Base-by-base conservation (phyloP, 495 filamentous ascomycete genomes). In the Neurospora tetraspora region DNA sequence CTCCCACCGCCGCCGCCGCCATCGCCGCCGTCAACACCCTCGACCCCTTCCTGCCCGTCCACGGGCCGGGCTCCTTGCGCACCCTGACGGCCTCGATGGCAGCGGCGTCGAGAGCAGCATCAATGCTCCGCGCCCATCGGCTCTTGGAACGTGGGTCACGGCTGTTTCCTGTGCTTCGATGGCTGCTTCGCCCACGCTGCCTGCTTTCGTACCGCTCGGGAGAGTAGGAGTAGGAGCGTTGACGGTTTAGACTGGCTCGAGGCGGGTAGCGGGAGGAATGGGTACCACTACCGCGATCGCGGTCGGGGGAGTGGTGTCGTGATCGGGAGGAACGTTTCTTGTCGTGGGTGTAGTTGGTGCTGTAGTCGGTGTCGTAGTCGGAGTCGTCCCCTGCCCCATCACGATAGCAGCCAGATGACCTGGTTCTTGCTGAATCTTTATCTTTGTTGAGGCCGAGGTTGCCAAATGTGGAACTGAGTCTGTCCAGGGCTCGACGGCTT, bases 11-110 rank as follows among this genome's bases (percentile, higher is more conserved):
- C 1, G 78, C 83, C 9, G 83, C 82, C 18, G 81, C 82, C 3
- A 84, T n/a, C 5, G 83, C 83, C n/a, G 82, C 83, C n/a, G 83
- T 85, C 12, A 80, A 81, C 4, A 85, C 70, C 42, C 82, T 78
- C 16, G 73, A 73, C 10, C 78, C 80, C 69, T 85, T 85, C 16
- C 78, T 77, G 0, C 82, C 79, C 36, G 70, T 78, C 83, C 83
- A 85, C 4, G 74, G 73, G 0, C 83, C 83, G 1, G 83, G 82
- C 31, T 84, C 79, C 65, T 82, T 81, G 69, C 83, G 81, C 36
- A 84, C 76, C 20, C 82, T 75, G 77, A 83, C 80, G 10, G 82
- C 83, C 20, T 83, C 82, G 9, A 83, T 73, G 4, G 82, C 82
- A 9, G 80, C 83, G 0, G 83, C 83, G 31, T 84, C 80, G 12